Evolutionary conservation across 495 filamentous ascomycete species (phyloP), one percentile per base, ranked within the genome.

Genomic region (Bryoglossum gracile): DNA sequence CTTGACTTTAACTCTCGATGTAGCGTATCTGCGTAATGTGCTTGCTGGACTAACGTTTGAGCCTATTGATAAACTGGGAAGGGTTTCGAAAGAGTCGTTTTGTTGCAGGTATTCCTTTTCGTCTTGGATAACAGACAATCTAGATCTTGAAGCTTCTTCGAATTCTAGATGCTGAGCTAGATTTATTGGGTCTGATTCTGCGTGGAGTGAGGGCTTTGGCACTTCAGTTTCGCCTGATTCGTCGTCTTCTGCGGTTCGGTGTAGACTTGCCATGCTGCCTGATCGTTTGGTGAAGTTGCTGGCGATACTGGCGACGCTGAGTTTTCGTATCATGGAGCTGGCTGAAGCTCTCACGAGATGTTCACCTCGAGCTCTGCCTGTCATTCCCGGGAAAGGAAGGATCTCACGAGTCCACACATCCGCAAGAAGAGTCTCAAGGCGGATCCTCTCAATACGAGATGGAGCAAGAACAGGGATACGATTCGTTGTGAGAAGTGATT

Each of bases 381-480:
- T 75, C 78, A 94, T 94, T 18, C 88, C 87, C n/a, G 89, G 89
- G 58, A 83, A 90, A 8, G 90, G 86, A 35, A 98, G 66, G 2
- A 80, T 65, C 49, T 95, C 89, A 37, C 80, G 78, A 11, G 86
- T 94, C 82, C 91, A 98, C 26, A 94, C 80, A 51, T 90, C 85
- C 11, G 76, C 65, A 17, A 98, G 70, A 17, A 79, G 63, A 45
- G 73, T 70, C 61, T 98, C 92, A 5, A 96, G 66, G 9, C 85
- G 82, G 41, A 84, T 78, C 39, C 92, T 73, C 34, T 95, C 87
- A 22, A 77, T 72, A 39, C 90, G 75, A 24, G 81, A 74, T 1
- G 90, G 86, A 1, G 80, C 72, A 33, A 84, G 65, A 5, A 80
- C 68, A n/a, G 78, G 76, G 21, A 84, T 69, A 25, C 78, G 75